These are phyloP conservation scores for Botryosphaeria dothidea DNA, from an alignment of 2,329 filamentous ascomycete species.

Conservation along the genomic window DNA sequence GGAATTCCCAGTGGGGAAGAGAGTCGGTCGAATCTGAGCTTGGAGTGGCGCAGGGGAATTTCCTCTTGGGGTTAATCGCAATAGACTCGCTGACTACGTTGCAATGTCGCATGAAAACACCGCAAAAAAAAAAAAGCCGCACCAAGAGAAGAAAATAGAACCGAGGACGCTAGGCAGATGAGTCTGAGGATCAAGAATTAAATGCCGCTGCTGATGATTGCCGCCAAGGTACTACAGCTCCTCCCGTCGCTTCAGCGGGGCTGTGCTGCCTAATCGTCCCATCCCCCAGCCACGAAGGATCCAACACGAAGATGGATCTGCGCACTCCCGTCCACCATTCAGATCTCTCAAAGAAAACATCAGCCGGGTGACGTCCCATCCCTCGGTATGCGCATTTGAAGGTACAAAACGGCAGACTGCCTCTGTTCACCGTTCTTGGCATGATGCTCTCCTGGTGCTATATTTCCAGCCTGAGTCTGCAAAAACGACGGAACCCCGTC, in stretches of 20 bases:
- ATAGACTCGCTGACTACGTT: too few species aligned
- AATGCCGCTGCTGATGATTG: too few species aligned
- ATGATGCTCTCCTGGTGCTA: not conserved
- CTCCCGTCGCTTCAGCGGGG: not conserved
- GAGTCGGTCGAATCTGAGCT: too few species aligned
- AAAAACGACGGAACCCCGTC: not conserved
- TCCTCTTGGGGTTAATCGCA: too few species aligned
- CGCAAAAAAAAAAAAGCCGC: not conserved
- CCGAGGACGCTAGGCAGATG: too few species aligned
- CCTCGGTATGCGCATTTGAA: not conserved
- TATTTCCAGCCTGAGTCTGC: not conserved
- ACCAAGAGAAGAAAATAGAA: too few species aligned
- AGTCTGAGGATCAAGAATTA: too few species aligned
- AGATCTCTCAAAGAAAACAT: not conserved
- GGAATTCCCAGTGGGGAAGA: too few species aligned
- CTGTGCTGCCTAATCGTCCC: not conserved
- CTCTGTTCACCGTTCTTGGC: not conserved
- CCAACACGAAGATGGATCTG: not conserved
- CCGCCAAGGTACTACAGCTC: not conserved
- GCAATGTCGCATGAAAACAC: not conserved
- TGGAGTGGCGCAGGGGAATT: too few species aligned
- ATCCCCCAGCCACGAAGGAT: slow-evolving; percentile 4
- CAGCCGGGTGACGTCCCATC: not conserved
- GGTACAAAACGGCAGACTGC: not conserved
- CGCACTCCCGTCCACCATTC: not conserved